These are phyloP conservation scores for Alternaria gaisen DNA, from an alignment of 2,329 filamentous ascomycete genomes.

Conservation along the genomic window DNA sequence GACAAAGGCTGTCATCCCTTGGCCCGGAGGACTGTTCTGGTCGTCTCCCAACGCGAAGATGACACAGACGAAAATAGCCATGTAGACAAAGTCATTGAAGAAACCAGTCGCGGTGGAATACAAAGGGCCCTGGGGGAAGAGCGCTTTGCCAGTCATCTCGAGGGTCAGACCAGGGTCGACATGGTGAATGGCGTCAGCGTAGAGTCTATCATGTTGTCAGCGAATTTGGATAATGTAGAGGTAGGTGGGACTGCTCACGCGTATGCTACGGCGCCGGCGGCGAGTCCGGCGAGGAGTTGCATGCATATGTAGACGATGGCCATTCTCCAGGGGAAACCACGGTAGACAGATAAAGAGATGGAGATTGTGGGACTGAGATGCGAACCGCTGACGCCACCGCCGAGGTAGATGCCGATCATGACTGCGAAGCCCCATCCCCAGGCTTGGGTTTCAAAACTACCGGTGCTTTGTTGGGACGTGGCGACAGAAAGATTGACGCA, in stretches of 20 bases:
- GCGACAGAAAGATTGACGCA: constrained; percentile 60
- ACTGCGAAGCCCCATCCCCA: constrained; percentile 63
- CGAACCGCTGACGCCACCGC: constrained; percentile 58
- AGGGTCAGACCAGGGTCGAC: constrained; percentile 60
- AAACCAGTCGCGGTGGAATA: constrained; percentile 73
- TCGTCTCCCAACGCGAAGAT: constrained; percentile 71
- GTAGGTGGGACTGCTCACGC: constrained; percentile 34
- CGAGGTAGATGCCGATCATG: constrained; percentile 60
- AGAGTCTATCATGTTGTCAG: constrained; percentile 27
- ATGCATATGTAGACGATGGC: constrained; percentile 61
- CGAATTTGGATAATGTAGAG: constrained; percentile 16
- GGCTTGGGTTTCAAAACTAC: constrained; percentile 41
- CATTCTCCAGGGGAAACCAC: constrained; percentile 66
- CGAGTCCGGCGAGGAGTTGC: constrained; percentile 63
- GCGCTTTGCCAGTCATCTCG: constrained; percentile 58
- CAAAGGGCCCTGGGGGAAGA: constrained; percentile 67
- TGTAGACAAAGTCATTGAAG: constrained; percentile 75
- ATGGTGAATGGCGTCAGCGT: constrained; percentile 65
- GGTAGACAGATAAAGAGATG: constrained; percentile 58
- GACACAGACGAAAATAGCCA: constrained; percentile 71
- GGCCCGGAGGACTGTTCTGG: constrained; percentile 55
- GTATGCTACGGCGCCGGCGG: constrained; percentile 55
- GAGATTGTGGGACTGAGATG: constrained; percentile 61
- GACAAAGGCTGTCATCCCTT: constrained; percentile 60
- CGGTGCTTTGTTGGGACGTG: constrained; percentile 55